Evolutionary conservation across 2,329 filamentous ascomycete species (phyloP).

Genomic region (Raffaelea ambrosiae): DNA sequence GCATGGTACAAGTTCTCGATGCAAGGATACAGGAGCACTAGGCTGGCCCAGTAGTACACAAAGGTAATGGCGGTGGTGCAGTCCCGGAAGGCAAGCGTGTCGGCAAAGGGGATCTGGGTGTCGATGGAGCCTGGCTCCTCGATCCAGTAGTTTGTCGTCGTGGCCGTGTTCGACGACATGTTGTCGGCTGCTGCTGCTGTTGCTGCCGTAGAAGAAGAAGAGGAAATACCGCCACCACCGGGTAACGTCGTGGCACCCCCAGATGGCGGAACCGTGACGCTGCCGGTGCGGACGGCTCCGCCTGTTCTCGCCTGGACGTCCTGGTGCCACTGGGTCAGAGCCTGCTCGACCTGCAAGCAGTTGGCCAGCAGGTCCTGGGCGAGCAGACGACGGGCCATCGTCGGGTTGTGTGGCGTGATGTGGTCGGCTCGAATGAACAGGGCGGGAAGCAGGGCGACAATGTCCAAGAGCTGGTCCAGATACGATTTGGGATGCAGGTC

Average conservation of each 20-base stretch:
- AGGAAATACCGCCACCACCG: too few relatives aligned
- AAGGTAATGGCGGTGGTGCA: slow-evolving; percentile 35
- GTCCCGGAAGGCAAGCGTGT: slow-evolving; percentile 36
- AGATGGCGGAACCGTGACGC: too few relatives aligned
- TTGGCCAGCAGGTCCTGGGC: slow-evolving; percentile 39
- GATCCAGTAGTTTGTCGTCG: slow-evolving; percentile 27
- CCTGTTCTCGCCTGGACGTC: too few relatives aligned
- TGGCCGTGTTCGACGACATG: slow-evolving; percentile 1
- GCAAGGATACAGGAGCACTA: slow-evolving; percentile 40
- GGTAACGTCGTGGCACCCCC: too few relatives aligned
- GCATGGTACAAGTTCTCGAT: slow-evolving; percentile 35
- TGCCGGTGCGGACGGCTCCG: too few relatives aligned
- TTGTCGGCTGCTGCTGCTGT: too few relatives aligned
- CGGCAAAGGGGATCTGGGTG: slow-evolving; percentile 33
- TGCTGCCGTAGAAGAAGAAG: too few relatives aligned
- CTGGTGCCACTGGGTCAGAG: slow-evolving; percentile 39
- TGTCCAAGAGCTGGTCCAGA: slow-evolving; percentile 45
- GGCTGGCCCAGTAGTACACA: slow-evolving; percentile 45
- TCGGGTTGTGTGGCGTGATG: slow-evolving; percentile 29
- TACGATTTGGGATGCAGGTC: slow-evolving; percentile 39
- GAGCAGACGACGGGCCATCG: slow-evolving; percentile 30
- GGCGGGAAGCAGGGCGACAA: slow-evolving; percentile 35
- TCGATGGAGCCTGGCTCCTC: slow-evolving; percentile 18
- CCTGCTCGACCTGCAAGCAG: slow-evolving; percentile 37
- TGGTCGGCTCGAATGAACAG: slow-evolving; percentile 37